These are phyloP conservation scores for Eutrema heterophyllum DNA, from an alignment of 345 rosid species.

Conservation along the genomic window DNA sequence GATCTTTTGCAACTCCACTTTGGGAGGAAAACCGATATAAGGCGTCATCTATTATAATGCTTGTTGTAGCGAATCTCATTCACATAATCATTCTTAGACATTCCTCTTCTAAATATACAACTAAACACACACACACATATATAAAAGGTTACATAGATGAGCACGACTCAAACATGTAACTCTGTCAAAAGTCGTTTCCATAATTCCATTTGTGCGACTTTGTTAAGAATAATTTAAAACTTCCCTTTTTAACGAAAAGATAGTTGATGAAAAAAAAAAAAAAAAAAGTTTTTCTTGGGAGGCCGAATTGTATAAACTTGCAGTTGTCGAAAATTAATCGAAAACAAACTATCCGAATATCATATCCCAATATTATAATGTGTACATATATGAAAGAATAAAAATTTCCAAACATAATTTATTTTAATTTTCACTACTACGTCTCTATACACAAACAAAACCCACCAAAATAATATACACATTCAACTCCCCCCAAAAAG, in stretches of 20 bases:
- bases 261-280: not conserved
- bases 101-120: not conserved
- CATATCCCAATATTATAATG: not conserved
- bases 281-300: not conserved
- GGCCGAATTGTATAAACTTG: not conserved
- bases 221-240: not conserved
- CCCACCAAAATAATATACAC: constrained; percentile 17
- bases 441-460: constrained; percentile 9
- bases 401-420: not conserved
- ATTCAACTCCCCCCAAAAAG: not conserved
- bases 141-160: not conserved
- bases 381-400: not conserved
- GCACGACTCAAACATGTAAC: not conserved
- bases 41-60: not conserved
- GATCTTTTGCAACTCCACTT: constrained; percentile 96
- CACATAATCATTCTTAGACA: too few species aligned
- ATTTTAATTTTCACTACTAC: not conserved
- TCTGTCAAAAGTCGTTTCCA: not conserved
- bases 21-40: not conserved
- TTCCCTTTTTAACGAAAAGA: not conserved
- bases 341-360: not conserved
- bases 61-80: not conserved
- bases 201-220: not conserved
- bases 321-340: not conserved
- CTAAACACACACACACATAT: not conserved